Evolutionary conservation across 2,329 filamentous ascomycete genomes (phyloP).

Genomic region (Paraphoma chrysanthemicola): DNA sequence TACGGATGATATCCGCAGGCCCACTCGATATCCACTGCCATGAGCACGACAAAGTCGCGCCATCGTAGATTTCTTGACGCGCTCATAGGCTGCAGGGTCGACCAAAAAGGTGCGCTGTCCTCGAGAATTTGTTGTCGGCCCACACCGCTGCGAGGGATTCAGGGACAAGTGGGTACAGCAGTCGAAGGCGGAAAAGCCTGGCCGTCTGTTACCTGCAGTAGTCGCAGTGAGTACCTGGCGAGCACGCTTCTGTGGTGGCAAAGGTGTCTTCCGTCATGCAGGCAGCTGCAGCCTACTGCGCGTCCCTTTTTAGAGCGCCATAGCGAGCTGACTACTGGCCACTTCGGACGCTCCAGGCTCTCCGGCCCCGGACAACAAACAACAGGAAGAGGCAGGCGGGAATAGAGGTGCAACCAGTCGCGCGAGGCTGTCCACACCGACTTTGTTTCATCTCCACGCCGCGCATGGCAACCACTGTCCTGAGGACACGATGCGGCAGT

Average conservation of each 20-base stretch:
- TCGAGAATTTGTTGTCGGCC: slow-evolving; percentile 28
- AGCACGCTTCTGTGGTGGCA: slow-evolving; percentile 30
- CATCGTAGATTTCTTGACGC: slow-evolving; percentile 3
- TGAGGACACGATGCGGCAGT: slow-evolving; percentile 30
- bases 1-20: slow-evolving; percentile 19
- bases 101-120: slow-evolving; percentile 32
- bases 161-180: slow-evolving; percentile 37
- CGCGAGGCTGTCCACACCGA: slow-evolving; percentile 32
- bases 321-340: slow-evolving; percentile 11
- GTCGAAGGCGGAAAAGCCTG: slow-evolving; percentile 12
- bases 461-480: slow-evolving; percentile 22
- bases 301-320: slow-evolving; percentile 17
- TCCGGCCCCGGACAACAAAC: slow-evolving; percentile 33
- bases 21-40: slow-evolving; percentile 30
- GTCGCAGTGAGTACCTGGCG: slow-evolving; percentile 32
- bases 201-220: slow-evolving; percentile 40
- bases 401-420: slow-evolving; percentile 20
- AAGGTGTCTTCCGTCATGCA: slow-evolving; percentile 21
- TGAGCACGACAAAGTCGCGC: neutral
- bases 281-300: slow-evolving; percentile 37
- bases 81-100: slow-evolving; percentile 25
- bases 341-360: slow-evolving; percentile 16
- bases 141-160: slow-evolving; percentile 36
- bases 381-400: slow-evolving; percentile 22
- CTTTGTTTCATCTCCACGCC: slow-evolving; percentile 39